Base-by-base conservation (phyloP, 495 filamentous ascomycete species). In the Xylaria acuta region DNA sequence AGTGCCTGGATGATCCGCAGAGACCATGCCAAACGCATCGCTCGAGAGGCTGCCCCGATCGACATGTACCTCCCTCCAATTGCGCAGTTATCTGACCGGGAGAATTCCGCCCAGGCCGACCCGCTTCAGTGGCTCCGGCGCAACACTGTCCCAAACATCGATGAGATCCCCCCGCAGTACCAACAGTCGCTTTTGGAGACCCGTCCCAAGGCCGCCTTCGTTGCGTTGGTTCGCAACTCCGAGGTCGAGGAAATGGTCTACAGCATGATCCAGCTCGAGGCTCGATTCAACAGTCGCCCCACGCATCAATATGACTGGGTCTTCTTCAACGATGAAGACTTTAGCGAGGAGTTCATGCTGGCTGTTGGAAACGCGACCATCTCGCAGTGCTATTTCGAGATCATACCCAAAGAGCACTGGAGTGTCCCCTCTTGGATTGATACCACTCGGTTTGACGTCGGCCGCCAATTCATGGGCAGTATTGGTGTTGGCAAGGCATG, bases 301-400 rank as follows among this genome's bases (percentile, higher is more conserved):
- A 78, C 72, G 30, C 94, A 90, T 79, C 86, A 91, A 80, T 96
- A 95, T 77, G 92, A 95, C 74, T 96, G 93, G 93, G 92, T 96
- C 32, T 96, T 96, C 82, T 82, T 95, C 75, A 95, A 95, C 78
- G 92, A 93, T 75, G 83, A 90, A 65, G 87, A 91, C 1, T 94
- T 96, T 72, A 88, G 92, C 65, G 88, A 92, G 0, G 83, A 88
- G 18, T 96, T 96, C 81, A 93, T 89, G 73, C 90, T 87, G 71
- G 82, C 93, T 68, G 94, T 92, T 27, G 87, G 89, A 20, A 84
- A 90, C 2, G 83, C 95, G 27, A 89, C 91, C 2, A 90, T 87
- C 16, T 93, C 93, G 1, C 89, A 84, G 43, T 91, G 93, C 45
- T 87, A 89, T 70, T 97, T 95, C 77, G 93, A 94, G 58, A 77